These are phyloP conservation scores for Arachnopeziza araneosa DNA, from an alignment of 2,329 filamentous ascomycete species.

Conservation along the genomic window DNA sequence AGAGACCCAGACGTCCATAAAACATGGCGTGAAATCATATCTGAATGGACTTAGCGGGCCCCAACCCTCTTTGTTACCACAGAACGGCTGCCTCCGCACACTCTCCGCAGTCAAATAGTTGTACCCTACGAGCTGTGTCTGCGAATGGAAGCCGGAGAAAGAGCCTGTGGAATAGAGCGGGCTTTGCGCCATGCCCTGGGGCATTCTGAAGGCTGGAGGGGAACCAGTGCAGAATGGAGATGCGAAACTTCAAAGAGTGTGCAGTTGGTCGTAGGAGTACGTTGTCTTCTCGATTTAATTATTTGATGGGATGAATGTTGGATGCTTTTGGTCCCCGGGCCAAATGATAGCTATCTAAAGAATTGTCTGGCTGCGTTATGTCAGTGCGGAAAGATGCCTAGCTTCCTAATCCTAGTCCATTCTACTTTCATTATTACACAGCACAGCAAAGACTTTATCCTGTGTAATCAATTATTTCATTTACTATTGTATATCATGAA, in stretches of 20 bases:
- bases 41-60: slow-evolving; percentile 81
- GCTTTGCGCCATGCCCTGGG: slow-evolving; percentile 11
- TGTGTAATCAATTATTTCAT: neutral
- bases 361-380: neutral
- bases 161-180: slow-evolving; percentile 46
- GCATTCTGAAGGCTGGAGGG: neutral
- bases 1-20: slow-evolving; percentile 86
- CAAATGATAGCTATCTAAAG: neutral
- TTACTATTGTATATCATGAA: neutral
- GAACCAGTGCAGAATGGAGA: neutral
- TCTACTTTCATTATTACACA: neutral
- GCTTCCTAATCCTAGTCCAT: neutral
- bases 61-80: slow-evolving; percentile 89
- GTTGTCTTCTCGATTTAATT: neutral
- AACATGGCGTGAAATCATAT: slow-evolving; percentile 96
- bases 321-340: neutral
- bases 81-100: slow-evolving; percentile 59
- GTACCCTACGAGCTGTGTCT: slow-evolving; percentile 43
- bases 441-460: neutral
- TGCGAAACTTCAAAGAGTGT: neutral
- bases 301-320: neutral
- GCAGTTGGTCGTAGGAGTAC: neutral
- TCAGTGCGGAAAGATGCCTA: neutral
- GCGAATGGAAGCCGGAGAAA: slow-evolving; percentile 51
- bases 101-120: slow-evolving; percentile 51